Evolutionary conservation across 257 asterid genomes (phyloP).

Genomic region (Solanum bulbocastanum): DNA sequence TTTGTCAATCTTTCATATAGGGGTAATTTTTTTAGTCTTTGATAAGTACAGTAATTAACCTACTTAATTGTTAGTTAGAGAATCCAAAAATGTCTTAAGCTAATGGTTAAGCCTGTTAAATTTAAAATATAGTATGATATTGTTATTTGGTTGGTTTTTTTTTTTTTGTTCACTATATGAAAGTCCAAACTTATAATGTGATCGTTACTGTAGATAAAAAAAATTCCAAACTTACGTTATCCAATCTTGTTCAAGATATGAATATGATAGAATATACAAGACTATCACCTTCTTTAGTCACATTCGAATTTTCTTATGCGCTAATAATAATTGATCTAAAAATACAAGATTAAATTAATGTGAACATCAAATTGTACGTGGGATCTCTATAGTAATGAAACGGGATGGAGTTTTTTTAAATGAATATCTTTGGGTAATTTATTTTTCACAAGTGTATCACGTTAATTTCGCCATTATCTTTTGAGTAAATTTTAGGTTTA

Average conservation of each 20-base stretch:
- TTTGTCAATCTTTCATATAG: background rate
- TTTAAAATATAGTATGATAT: too few relatives aligned
- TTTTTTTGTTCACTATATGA: background rate
- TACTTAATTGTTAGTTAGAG: background rate
- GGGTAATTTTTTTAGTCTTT: background rate
- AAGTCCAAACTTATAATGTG: background rate
- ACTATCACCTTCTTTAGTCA: background rate
- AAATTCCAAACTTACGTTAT: background rate
- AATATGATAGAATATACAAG: background rate
- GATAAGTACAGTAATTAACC: background rate
- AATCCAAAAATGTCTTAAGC: background rate
- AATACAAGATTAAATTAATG: background rate
- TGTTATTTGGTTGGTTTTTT: background rate
- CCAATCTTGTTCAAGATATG: background rate
- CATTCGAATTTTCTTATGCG: background rate
- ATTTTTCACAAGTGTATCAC: too few relatives aligned
- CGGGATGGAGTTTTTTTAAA: too few relatives aligned
- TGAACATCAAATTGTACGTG: background rate
- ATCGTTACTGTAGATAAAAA: background rate
- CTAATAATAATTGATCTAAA: background rate
- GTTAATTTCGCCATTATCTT: too few relatives aligned
- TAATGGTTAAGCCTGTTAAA: background rate
- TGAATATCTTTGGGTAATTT: too few relatives aligned
- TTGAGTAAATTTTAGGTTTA: too few relatives aligned
- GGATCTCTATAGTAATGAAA: background rate